Conservation (phyloP, 257 asterid species). For the Przewalskia tangutica region DNA sequence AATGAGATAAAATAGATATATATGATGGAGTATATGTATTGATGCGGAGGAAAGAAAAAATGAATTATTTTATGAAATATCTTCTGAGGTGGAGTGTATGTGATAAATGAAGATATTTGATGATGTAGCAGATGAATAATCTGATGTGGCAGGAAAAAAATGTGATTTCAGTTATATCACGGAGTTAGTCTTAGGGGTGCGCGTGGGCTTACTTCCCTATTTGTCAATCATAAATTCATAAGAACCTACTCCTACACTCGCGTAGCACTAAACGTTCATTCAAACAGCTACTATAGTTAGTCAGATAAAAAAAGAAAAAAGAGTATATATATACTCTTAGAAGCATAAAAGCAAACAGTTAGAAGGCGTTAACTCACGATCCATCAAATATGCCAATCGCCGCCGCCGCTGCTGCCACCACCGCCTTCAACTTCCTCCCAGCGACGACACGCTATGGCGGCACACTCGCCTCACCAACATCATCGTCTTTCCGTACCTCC, state of each 20-base stretch:
- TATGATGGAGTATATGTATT: too few species aligned
- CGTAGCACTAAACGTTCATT: background rate
- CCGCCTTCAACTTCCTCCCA: background rate
- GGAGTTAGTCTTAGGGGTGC: too few species aligned
- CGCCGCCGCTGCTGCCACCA: conserved; percentile 8
- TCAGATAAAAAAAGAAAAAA: background rate
- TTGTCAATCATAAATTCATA: background rate
- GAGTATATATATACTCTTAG: background rate
- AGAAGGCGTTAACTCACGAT: background rate
- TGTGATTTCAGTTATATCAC: too few species aligned
- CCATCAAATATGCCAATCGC: conserved; percentile 15
- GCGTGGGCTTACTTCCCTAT: background rate
- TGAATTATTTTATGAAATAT: too few species aligned
- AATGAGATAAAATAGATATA: too few species aligned
- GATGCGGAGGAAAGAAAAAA: too few species aligned
- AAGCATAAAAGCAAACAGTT: background rate
- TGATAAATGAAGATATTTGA: too few species aligned
- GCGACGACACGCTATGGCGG: background rate
- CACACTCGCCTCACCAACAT: conserved; percentile 13
- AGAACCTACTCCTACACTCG: background rate
- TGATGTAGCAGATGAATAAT: too few species aligned
- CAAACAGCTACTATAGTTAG: background rate
- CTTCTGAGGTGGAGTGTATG: too few species aligned
- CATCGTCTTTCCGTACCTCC: conserved; percentile 11
- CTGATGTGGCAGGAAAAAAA: too few species aligned